A percentile compares a stretch with the other conserved stretches of the same genome.
phyloP scores from a whole-genome alignment of 805 yeast species.

The Millerozyma acaciae region DNA sequence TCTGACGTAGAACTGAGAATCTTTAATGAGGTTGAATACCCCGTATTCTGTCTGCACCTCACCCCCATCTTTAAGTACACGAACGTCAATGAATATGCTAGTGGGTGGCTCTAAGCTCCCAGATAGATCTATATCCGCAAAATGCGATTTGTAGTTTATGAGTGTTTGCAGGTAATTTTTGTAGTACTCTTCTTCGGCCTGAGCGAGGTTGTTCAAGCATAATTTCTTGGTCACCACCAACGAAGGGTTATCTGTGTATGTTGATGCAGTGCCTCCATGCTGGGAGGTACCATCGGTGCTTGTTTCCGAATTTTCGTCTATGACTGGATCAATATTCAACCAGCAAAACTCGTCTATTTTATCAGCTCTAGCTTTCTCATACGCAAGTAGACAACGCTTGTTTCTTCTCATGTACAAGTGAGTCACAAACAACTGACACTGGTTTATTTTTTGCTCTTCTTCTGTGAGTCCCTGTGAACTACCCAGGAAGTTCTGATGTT shows the following conservation, averaged over 20 bases:
- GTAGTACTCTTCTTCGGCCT: conserved; percentile 75
- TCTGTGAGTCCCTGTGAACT: conserved; percentile 16
- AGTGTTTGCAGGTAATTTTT: conserved; percentile 67
- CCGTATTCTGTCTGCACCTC: conserved; percentile 98
- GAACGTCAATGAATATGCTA: conserved; percentile 87
- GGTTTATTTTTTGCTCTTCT: conserved; percentile 45
- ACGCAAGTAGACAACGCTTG: conserved; percentile 84
- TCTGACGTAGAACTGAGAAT: conserved; percentile 91
- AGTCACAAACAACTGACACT: conserved; percentile 65
- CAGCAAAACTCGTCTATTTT: conserved; percentile 66
- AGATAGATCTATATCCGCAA: conserved; percentile 79
- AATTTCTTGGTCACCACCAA: conserved; percentile 23
- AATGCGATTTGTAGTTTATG: conserved; percentile 71
- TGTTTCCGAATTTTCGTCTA: conserved; percentile 12
- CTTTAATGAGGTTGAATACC: conserved; percentile 86
- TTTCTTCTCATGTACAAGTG: conserved; percentile 79
- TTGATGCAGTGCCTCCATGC: background rate
- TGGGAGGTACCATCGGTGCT: conserved; percentile 1
- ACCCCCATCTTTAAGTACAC: conserved; percentile 92
- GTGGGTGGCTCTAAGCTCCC: conserved; percentile 90
- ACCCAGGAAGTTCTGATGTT: conserved; percentile 23
- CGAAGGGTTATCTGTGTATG: conserved; percentile 3
- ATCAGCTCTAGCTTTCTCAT: conserved; percentile 68
- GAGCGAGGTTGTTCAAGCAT: conserved; percentile 54
- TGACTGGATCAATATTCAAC: conserved; percentile 56